Evolutionary conservation across 75 land plant species (phyloP).

Genomic region (Azolla pinnata): DNA sequence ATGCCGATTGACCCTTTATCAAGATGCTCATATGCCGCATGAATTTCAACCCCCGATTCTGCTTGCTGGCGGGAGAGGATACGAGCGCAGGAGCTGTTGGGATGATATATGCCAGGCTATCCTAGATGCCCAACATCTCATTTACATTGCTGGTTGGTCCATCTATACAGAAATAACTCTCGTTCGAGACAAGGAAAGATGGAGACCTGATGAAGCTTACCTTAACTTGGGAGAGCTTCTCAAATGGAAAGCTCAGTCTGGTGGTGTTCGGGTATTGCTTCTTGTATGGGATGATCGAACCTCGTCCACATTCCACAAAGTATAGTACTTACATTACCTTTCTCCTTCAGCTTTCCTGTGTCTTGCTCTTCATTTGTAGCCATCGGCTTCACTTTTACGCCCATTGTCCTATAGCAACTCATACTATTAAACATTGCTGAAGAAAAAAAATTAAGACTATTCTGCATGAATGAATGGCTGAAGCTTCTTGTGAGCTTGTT

Average conservation of each 20-base stretch:
- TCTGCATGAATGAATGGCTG: too few relatives aligned
- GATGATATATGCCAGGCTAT: constrained; percentile 80
- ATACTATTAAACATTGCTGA: too few relatives aligned
- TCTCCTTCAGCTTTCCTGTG: too few relatives aligned
- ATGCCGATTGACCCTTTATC: constrained; percentile 61
- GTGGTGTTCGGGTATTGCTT: constrained; percentile 55
- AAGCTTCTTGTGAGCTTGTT: too few relatives aligned
- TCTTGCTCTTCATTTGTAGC: too few relatives aligned
- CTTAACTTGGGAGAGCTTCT: constrained; percentile 60
- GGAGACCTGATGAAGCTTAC: constrained; percentile 45
- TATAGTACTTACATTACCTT: neutral
- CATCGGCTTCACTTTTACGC: too few relatives aligned
- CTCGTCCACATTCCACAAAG: constrained; percentile 12
- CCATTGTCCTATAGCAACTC: too few relatives aligned
- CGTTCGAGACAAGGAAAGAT: constrained; percentile 47
- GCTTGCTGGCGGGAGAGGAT: constrained; percentile 41
- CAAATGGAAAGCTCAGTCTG: constrained; percentile 69
- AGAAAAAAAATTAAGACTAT: too few relatives aligned
- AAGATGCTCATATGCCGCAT: constrained; percentile 72
- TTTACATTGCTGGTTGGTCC: constrained; percentile 90
- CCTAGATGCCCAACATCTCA: constrained; percentile 69
- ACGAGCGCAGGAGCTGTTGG: constrained; percentile 58
- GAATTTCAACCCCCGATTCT: constrained; percentile 35
- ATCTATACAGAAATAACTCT: constrained; percentile 53
- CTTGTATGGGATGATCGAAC: constrained; percentile 88